Base-by-base conservation (phyloP, 768 basidiomycete species). In the Scleroderma citrinum region DNA sequence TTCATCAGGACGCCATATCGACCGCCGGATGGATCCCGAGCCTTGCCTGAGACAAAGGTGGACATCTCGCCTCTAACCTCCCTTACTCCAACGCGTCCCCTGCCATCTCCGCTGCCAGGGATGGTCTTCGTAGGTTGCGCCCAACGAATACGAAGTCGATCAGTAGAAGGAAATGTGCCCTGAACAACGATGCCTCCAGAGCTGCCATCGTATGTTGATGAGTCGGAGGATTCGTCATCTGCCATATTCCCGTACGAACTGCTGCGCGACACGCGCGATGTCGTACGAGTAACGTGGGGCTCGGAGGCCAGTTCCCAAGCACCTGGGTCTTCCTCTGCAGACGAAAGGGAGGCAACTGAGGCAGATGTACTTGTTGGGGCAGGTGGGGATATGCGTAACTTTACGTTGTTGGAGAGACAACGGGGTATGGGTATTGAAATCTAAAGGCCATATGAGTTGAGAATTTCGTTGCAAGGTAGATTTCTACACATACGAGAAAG, bases 141-240 rank as follows among this genome's bases (percentile, higher is more conserved):
- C 88, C 88, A 91, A 46, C 88, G 76, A 36, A 91, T 68, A 23
- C 86, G 82, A 43, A 91, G 74, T 16, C 81, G 77, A 41, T 91
- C 87, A 0, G 88, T 74, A 42, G 83, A 86, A 0, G 83, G 85
- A 57, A 91, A 91, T 1, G 85, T 81, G 3, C 87, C 87, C 60
- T 82, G 81, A n/a, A 88, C 75, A 16, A 78, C 76, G 49, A 79
- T 83, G 1, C 78, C 82, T 37, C 84, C 82, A 16, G 79, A 68
- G 51, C 78, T 73, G 1, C 71, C 70, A 2, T 77, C 76, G 72
- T 69, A 29, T 63, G 76, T 31, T 64, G 72, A 82, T 1, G 85
- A 83, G 59, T 89, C 87, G 35, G 84, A 85, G 3, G 85, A 85
- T 59, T 91, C 87, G 55, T 89, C 88, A 54, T 91, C 87, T 0